A percentile compares a stretch with the other conserved stretches of the same genome.
Conservation (phyloP, 345 rosid species). For the Passiflora organensis region DNA sequence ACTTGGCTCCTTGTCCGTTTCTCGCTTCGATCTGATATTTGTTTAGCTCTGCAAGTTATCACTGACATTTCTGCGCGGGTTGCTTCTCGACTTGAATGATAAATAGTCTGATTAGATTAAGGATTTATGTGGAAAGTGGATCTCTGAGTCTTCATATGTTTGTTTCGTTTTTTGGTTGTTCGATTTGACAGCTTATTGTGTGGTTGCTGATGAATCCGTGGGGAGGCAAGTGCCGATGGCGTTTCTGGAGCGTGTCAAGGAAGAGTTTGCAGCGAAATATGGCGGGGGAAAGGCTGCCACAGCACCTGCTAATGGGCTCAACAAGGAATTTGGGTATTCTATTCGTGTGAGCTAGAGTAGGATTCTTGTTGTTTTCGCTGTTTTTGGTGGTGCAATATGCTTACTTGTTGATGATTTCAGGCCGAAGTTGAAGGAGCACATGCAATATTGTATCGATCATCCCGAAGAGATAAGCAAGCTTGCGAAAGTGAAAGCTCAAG, state of each 20-base stretch:
- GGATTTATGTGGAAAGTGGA: neutral
- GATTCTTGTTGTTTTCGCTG: too few species aligned
- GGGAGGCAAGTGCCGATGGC: conserved; percentile 21
- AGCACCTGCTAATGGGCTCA: conserved; percentile 18
- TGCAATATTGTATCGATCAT: conserved; percentile 88
- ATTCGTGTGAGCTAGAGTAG: too few species aligned
- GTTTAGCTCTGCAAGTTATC: neutral
- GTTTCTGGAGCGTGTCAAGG: conserved; percentile 21
- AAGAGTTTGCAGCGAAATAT: conserved; percentile 13
- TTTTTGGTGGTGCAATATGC: neutral
- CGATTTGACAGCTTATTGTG: conserved; percentile 17
- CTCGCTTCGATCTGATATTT: neutral
- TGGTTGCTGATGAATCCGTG: conserved; percentile 20
- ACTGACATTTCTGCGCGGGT: neutral
- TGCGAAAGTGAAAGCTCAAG: conserved; percentile 94
- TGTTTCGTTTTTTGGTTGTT: neutral
- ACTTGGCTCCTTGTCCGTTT: neutral
- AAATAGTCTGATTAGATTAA: neutral
- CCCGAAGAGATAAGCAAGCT: conserved; percentile 95
- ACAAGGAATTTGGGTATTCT: conserved; percentile 26
- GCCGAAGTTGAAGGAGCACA: conserved; percentile 80
- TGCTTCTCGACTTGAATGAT: neutral
- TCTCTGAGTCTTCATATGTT: too few species aligned
- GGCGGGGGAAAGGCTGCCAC: conserved; percentile 18
- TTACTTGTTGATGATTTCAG: conserved; percentile 24